Evolutionary conservation across 257 asterid genomes (phyloP), one percentile per base, ranked within the genome.

Genomic region (Osmanthus fragrans): DNA sequence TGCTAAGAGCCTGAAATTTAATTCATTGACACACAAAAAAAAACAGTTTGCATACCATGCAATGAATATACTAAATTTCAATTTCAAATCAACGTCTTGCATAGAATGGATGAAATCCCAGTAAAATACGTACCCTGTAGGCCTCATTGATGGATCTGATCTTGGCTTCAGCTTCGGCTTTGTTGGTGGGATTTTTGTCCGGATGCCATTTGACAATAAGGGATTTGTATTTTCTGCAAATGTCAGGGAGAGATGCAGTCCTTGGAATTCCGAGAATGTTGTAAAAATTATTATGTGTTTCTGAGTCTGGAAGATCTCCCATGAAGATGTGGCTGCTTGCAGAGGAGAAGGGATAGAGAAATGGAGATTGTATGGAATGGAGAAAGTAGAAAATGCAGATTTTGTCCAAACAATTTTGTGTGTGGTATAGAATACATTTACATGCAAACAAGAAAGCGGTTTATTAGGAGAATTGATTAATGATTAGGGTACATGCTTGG

Each of bases 161-260:
- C 77, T 84, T 84, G 27, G 87, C 87, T 47, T 87, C 88, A 11
- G 90, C 88, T 5, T 78, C 88, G 64, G 79, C 82, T 47, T 84
- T 88, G 77, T 82, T 84, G 7, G 34, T 79, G 37, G 87, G 88
- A 47, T 87, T 87, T 56, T 84, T 84, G 60, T 87, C 90, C 4
- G 90, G 90, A 27, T 87, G 89, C 89, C 88, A 85, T 45, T 82
- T 88, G 87, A 84, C 82, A 0, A 86, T 86, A 51, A 88, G 82
- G 23, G 42, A 34, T 56, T 70, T 37, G 16, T 56, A 71, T 71
- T 63, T 63, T 1, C 69, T 10, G 34, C 8, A 63, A 63, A 63
- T 63, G 25, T 63, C 69, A 23, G 19, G 69, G 72, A 77, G 49
- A 3, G 74, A 10, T 13, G 76, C 74, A 30, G 47, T 45, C 68